Evolutionary conservation across 495 filamentous ascomycete species (phyloP), one percentile per base, ranked within the genome.

Genomic region (Echria macrotheca): DNA sequence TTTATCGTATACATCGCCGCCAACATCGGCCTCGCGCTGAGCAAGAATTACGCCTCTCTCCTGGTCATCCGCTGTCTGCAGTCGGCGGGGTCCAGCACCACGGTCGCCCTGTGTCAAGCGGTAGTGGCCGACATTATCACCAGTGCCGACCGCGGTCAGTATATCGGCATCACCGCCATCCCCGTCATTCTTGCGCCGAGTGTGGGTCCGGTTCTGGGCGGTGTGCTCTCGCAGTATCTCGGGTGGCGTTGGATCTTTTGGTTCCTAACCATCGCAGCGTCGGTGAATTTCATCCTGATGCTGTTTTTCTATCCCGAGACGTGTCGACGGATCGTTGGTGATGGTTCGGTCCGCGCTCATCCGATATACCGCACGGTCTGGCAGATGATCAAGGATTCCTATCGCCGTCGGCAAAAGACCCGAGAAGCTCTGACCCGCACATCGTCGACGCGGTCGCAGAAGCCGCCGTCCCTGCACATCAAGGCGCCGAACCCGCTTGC

Each of bases 181-280:
- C 69, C 67, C 0, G 54, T 59, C 1, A 62, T 68, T 6, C 52
- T 74, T 1, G 57, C 46, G 1, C 56, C 59, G 10, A 59, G 56
- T 31, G 12, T 62, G 1, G 59, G 59, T 0, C 59, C 59, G 4
- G 56, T 62, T 4, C 29, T 87, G 5, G 83, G 84, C 10, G 84
- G 83, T 1, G 53, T 80, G 1, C 57, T 88, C 11, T 66, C 70
- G 7, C 68, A 84, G 31, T 82, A 69, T 32, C 64, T 83, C 1
- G 82, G 82, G 1, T 88, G 84, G 85, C 67, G 81, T 21, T 69
- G 68, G 37, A 82, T 85, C 24, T 89, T 87, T 59, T 86, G 79
- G 79, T 84, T 88, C 43, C 63, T 87, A 21, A 57, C 71, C 35
- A 82, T 84, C 17, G 55, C 73, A 9, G 69, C 67, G 0, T 73